Evolutionary conservation across 2,329 filamentous ascomycete species (phyloP).

Genomic region (Botrytis sinoallii): DNA sequence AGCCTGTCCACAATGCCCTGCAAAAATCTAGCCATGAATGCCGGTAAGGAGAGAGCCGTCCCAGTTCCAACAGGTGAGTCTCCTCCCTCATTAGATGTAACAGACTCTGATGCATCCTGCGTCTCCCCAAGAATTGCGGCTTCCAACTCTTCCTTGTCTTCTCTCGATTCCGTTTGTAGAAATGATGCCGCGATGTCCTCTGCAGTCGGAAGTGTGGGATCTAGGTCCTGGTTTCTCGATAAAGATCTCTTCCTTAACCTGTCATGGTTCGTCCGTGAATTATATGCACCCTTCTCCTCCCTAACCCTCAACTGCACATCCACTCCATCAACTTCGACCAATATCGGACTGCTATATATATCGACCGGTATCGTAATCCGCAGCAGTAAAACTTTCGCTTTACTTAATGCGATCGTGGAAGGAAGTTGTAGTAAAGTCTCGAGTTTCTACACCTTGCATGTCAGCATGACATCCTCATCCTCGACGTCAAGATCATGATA

Average conservation of each 20-base stretch:
- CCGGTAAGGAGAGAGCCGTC: constrained; percentile 64
- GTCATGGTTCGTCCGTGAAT: constrained; percentile 36
- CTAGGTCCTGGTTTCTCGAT: constrained; percentile 20
- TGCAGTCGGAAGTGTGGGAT: constrained; percentile 58
- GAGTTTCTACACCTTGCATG: constrained; percentile 62
- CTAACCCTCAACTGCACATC: constrained; percentile 63
- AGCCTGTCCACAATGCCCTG: constrained; percentile 72
- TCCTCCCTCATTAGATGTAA: constrained; percentile 58
- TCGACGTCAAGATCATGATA: not conserved
- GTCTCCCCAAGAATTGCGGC: constrained; percentile 63
- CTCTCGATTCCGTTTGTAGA: constrained; percentile 64
- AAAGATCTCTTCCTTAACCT: constrained; percentile 35
- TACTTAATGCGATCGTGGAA: constrained; percentile 64
- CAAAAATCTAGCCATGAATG: constrained; percentile 68
- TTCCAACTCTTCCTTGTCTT: constrained; percentile 66
- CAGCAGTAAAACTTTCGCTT: constrained; percentile 72
- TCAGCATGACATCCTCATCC: constrained; percentile 25
- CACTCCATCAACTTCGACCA: constrained; percentile 77
- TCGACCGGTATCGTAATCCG: constrained; percentile 84
- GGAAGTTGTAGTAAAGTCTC: constrained; percentile 72
- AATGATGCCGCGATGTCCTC: constrained; percentile 76
- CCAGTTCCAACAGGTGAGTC: constrained; percentile 64
- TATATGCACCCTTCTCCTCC: constrained; percentile 27
- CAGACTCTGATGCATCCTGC: constrained; percentile 59
- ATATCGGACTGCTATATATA: constrained; percentile 80